Conservation (phyloP, 306 rosid species). For the Hippophae rhamnoides region DNA sequence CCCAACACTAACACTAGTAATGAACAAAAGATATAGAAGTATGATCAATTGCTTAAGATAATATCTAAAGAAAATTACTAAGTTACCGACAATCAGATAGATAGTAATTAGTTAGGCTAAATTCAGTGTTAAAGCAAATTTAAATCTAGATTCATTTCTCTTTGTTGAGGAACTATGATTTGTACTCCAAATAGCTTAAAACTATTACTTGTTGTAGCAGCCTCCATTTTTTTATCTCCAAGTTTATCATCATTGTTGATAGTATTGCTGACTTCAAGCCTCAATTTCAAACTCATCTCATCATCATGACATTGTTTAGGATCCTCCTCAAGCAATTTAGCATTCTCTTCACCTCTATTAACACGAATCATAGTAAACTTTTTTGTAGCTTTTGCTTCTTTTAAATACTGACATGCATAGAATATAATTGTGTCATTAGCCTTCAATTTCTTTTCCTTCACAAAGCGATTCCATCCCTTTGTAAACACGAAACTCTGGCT, state of each 20-base stretch:
- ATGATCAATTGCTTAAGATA: too few relatives aligned
- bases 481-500: constrained; percentile 68
- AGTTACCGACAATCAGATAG: too few relatives aligned
- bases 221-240: constrained; percentile 1
- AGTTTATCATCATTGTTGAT: background rate
- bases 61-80: too few relatives aligned
- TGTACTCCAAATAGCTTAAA: constrained; percentile 26
- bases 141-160: too few relatives aligned
- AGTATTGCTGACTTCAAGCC: constrained; percentile 1
- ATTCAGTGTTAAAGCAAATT: too few relatives aligned
- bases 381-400: background rate
- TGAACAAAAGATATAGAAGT: too few relatives aligned
- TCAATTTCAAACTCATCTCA: constrained; percentile 3
- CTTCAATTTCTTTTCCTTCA: constrained; percentile 39
- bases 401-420: constrained; percentile 27
- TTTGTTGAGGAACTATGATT: background rate
- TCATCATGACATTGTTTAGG: constrained; percentile 5
- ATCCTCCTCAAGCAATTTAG: background rate
- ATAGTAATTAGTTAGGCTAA: too few relatives aligned
- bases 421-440: constrained; percentile 43
- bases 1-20: too few relatives aligned
- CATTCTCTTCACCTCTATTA: constrained; percentile 3
- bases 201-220: background rate
- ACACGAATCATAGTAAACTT: constrained; percentile 28
- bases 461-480: constrained; percentile 61